Conservation (phyloP, 2,329 filamentous ascomycete species). For the Lachnellula hyalina region DNA sequence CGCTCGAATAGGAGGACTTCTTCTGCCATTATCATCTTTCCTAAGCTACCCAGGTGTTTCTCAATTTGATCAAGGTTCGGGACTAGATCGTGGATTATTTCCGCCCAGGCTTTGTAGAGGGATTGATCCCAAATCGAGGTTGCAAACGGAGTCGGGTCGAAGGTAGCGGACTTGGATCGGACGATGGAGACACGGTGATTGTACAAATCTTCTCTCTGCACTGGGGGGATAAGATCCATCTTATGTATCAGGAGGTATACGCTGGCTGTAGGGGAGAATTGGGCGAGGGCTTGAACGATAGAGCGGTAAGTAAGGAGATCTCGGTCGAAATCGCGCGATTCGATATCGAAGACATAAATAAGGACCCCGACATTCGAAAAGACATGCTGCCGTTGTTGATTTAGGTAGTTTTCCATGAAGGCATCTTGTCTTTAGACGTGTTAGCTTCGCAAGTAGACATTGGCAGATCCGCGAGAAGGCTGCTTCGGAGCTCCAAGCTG, state of each 20-base stretch:
- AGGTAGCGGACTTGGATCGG: slow-evolving; percentile 65
- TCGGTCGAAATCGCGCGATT: slow-evolving; percentile 87
- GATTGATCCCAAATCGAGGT: slow-evolving; percentile 99
- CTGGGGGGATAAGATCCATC: slow-evolving; percentile 88
- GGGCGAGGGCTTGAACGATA: slow-evolving; percentile 81
- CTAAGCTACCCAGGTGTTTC: slow-evolving; percentile 74
- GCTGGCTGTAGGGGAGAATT: slow-evolving; percentile 75
- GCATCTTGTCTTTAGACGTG: slow-evolving; percentile 70
- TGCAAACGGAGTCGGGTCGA: slow-evolving; percentile 81
- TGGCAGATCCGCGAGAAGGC: not conserved
- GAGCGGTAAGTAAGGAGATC: slow-evolving; percentile 89
- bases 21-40: slow-evolving; percentile 81
- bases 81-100: slow-evolving; percentile 96
- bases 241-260: slow-evolving; percentile 98
- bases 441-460: slow-evolving; percentile 13
- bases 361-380: slow-evolving; percentile 95
- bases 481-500: too few relatives aligned
- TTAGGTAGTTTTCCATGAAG: slow-evolving; percentile 98
- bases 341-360: slow-evolving; percentile 99
- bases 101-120: slow-evolving; percentile 96
- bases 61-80: slow-evolving; percentile 89
- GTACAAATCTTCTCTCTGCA: slow-evolving; percentile 75
- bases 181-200: slow-evolving; percentile 77
- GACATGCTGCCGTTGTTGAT: slow-evolving; percentile 90
- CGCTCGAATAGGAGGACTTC: slow-evolving; percentile 94